Percentiles rank a stretch among this genome's conserved stretches.
Conservation (phyloP, 768 basidiomycete species). For the Amanita fuliginea region DNA sequence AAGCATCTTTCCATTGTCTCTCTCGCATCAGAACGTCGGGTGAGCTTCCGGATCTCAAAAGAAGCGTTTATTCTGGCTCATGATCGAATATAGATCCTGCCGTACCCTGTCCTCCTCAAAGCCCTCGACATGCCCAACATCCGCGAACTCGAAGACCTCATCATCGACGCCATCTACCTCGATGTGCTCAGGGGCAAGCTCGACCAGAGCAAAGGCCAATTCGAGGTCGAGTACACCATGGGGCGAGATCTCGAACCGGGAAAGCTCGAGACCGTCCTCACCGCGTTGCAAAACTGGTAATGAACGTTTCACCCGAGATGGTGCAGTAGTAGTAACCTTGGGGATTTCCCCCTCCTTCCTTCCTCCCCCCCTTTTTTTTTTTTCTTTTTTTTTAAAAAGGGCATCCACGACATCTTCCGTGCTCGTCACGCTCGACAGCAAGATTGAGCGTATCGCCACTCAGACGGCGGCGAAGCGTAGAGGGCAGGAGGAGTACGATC, state of each 20-base stretch:
- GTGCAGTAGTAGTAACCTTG: conserved; percentile 23
- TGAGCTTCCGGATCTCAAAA: conserved; percentile 29
- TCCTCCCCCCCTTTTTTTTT: not conserved
- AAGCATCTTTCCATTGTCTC: conserved; percentile 90
- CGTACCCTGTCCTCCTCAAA: conserved; percentile 63
- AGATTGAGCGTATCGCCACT: conserved; percentile 45
- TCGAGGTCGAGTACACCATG: conserved; percentile 89
- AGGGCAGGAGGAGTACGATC: conserved; percentile 46
- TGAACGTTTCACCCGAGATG: no score
- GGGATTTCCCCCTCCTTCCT: no score
- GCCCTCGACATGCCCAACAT: conserved; percentile 68
- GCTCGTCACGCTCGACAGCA: conserved; percentile 60
- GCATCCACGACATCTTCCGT: conserved; percentile 61
- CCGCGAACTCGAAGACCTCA: conserved; percentile 89
- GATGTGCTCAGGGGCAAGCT: conserved; percentile 85
- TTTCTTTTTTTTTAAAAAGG: conserved; percentile 25
- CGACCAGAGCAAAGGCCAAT: conserved; percentile 82
- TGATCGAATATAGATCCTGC: conserved; percentile 77
- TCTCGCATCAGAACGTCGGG: conserved; percentile 66
- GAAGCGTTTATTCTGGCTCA: no score
- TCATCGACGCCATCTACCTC: conserved; percentile 94
- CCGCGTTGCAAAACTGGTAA: conserved; percentile 48
- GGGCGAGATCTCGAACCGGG: conserved; percentile 85
- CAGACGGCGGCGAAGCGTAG: conserved; percentile 28
- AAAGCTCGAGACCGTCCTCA: conserved; percentile 47